Conservation (phyloP, 495 filamentous ascomycete species). For the Trichoderma asperelloides region DNA sequence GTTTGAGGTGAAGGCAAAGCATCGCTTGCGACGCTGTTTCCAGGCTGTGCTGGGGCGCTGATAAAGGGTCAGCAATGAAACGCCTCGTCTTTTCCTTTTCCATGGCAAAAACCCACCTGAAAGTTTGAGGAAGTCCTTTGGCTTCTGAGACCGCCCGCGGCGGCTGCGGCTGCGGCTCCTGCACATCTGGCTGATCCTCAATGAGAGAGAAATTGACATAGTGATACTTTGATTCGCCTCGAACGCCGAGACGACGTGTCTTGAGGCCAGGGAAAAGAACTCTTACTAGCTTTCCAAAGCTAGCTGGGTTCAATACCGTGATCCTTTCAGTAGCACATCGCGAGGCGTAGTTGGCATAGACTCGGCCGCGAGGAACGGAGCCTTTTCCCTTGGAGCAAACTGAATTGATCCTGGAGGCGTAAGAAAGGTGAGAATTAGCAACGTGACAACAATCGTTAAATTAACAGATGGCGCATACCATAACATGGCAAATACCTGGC, state of each 20-base stretch:
- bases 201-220: conserved; percentile 79
- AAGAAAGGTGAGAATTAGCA: conserved; percentile 8
- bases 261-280: conserved; percentile 93
- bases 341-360: conserved; percentile 87
- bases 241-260: conserved; percentile 81
- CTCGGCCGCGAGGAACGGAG: conserved; percentile 82
- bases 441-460: background rate
- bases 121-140: conserved; percentile 28
- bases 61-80: background rate
- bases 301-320: conserved; percentile 87
- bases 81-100: background rate
- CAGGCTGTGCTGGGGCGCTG: conserved; percentile 18
- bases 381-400: conserved; percentile 72
- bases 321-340: conserved; percentile 88
- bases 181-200: conserved; percentile 47
- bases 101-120: conserved; percentile 24
- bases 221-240: conserved; percentile 97
- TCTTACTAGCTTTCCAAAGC: conserved; percentile 92
- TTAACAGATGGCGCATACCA: conserved; percentile 53
- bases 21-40: background rate
- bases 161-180: conserved; percentile 26
- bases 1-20: background rate
- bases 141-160: conserved; percentile 29
- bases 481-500: conserved; percentile 96
- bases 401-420: conserved; percentile 58